Conservation (phyloP, 2,329 filamentous ascomycete species). For the Clarireedia homoeocarpa region DNA sequence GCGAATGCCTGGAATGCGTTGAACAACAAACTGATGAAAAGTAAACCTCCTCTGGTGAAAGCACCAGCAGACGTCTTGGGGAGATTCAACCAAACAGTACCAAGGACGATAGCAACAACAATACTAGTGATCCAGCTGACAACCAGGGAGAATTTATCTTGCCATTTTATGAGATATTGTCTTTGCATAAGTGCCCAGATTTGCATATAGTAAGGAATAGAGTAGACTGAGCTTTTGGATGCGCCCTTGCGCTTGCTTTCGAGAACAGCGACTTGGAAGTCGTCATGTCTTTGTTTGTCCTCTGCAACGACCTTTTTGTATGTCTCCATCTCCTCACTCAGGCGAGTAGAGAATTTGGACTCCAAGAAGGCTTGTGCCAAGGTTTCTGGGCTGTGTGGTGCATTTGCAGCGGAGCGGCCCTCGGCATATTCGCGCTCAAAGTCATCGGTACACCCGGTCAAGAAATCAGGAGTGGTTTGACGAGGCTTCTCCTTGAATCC, state of each 20-base stretch:
- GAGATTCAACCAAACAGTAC: slow-evolving; percentile 70
- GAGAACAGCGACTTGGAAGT: slow-evolving; percentile 67
- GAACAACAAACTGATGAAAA: slow-evolving; percentile 75
- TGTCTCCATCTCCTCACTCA: slow-evolving; percentile 57
- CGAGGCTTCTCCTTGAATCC: slow-evolving; percentile 49
- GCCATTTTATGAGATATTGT: slow-evolving; percentile 78
- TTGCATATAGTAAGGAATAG: slow-evolving; percentile 74
- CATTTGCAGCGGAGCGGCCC: slow-evolving; percentile 56
- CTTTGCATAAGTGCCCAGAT: slow-evolving; percentile 77
- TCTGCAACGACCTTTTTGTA: slow-evolving; percentile 59
- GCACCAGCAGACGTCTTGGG: slow-evolving; percentile 57
- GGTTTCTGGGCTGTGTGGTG: slow-evolving; percentile 59
- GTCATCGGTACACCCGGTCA: slow-evolving; percentile 69
- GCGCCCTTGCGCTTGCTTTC: slow-evolving; percentile 74
- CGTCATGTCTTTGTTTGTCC: slow-evolving; percentile 61
- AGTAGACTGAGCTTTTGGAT: slow-evolving; percentile 67
- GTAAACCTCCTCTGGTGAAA: slow-evolving; percentile 72
- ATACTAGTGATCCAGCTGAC: slow-evolving; percentile 67
- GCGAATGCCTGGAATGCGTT: slow-evolving; percentile 83
- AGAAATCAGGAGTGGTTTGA: slow-evolving; percentile 69
- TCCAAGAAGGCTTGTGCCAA: slow-evolving; percentile 63
- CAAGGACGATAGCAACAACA: slow-evolving; percentile 69
- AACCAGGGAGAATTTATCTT: slow-evolving; percentile 70
- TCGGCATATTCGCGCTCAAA: slow-evolving; percentile 61
- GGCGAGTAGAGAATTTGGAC: slow-evolving; percentile 48